Evolutionary conservation across 768 basidiomycete species (phyloP), one percentile per base, ranked within the genome.

Genomic region (Collybia sordida): DNA sequence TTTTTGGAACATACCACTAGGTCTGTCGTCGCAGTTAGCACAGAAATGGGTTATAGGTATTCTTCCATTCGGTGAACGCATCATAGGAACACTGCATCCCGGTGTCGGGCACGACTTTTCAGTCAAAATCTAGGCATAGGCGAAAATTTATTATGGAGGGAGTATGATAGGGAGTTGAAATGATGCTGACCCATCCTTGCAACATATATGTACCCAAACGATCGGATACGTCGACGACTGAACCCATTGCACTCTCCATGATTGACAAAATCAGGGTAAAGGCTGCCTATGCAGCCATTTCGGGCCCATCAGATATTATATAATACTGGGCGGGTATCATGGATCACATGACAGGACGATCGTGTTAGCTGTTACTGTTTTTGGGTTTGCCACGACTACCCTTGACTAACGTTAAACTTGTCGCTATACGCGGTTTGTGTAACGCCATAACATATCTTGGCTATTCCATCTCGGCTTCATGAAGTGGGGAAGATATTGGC

Each of bases 171-270:
- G 40, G 36, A 5, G 14, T 8, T 24, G 22, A 6, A 21, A 28
- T 6, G 37, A 19, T 11, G 61, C 72, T 52, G 51, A 88, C 88
- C 88, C 88, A 90, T 57, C 89, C 89, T 64, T 80, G 83, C 55
- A 90, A 70, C 82, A 92, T 82, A 53, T 80, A 85, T 54, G 85
- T 79, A 4, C 86, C 86, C 14, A 91, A 74, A 34, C 69, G 77
- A 51, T 68, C 67, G n/a, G 88, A 81, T 8, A 87, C 75, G 58
- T 86, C 78, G 35, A 73, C 64, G 37, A 82, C 67, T 22, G 70
- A 74, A 34, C 70, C 69, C 83, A 86, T 86, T 23, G 46, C 6
- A 3, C 31, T 31, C 9, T 31, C 9, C 14, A 14, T 6, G n/a
- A 31, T 31, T 31, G 11, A 27, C 25, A 27, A 27, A 27, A 11